phyloP scores from a whole-genome alignment of 148 eudicot genomes.

The Silene conica region DNA sequence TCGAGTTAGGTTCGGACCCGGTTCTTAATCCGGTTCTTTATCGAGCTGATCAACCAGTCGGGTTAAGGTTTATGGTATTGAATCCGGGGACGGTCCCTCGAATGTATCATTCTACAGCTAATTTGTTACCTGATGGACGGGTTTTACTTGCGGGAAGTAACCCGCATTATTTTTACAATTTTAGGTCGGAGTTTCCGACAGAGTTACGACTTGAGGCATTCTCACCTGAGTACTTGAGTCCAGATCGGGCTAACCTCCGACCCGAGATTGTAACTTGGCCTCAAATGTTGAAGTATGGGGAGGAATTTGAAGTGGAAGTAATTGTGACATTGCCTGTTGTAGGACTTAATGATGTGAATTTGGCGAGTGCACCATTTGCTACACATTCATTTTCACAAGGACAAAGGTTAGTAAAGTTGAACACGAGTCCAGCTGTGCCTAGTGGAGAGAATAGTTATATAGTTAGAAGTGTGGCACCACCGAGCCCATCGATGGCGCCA shows the following conservation, averaged over 20 bases:
- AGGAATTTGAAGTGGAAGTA: constrained; percentile 42
- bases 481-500: constrained; percentile 61
- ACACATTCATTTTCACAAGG: constrained; percentile 95
- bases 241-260: constrained; percentile 46
- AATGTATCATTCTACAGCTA: constrained; percentile 93
- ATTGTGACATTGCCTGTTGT: constrained; percentile 47
- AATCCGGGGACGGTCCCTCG: constrained; percentile 65
- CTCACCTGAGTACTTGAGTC: constrained; percentile 68
- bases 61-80: constrained; percentile 69
- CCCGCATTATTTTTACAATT: constrained; percentile 71
- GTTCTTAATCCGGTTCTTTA: constrained; percentile 66
- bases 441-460: constrained; percentile 32
- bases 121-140: constrained; percentile 80
- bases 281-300: constrained; percentile 38
- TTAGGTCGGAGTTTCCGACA: constrained; percentile 47
- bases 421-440: constrained; percentile 33
- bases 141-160: constrained; percentile 80
- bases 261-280: constrained; percentile 44
- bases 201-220: constrained; percentile 76
- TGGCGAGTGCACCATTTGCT: constrained; percentile 78
- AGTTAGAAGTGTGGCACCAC: constrained; percentile 58
- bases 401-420: constrained; percentile 70
- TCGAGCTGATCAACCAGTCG: constrained; percentile 56
- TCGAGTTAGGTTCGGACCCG: constrained; percentile 57
- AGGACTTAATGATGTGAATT: constrained; percentile 59